Evolutionary conservation across 2,329 filamentous ascomycete genomes (phyloP), one percentile per base, ranked within the genome.

Genomic region (Aureobasidium pullulans): DNA sequence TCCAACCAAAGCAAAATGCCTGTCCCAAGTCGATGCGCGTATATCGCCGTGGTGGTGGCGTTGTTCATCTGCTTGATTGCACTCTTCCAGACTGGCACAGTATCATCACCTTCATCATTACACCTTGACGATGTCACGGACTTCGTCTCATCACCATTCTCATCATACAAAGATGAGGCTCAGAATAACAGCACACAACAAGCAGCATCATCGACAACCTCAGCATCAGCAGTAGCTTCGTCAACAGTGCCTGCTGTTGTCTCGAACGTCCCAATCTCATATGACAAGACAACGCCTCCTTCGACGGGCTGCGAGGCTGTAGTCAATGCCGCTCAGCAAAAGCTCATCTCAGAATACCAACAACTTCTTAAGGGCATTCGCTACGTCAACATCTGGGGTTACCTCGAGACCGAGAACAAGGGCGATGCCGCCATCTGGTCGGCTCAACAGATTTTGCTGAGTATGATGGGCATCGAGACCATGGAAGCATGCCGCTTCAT

Each of bases 351-450:
- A n/a, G 56, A 48, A 9, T 58, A 58, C 34, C 46, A 48, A 32
- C 43, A 58, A 36, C 34, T 58, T 6, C 42, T 58, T 15, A 58
- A 49, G 44, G 56, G 56, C n/a, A 48, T 58, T 11, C 43, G 56
- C 43, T 58, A 58, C 28, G 56, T 58, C 36, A 58, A 58, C 29
- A 36, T 58, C 13, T 58, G 56, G 56, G 56, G 56, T 2, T 58
- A 58, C 13, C 56, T 58, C 8, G 56, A 58, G 9, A 58, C 56
- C 15, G 56, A 58, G 16, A 58, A 58, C 44, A 58, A 58, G 34
- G 56, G 56, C 23, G 56, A 58, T 43, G 56, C 56, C 10, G 56
- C 56, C 23, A 58, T 58, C 34, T 58, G 56, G 56, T 40, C 43
- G 15, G 56, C 56, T 15, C 56, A 58, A 9, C 56, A 58, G 36